Percentiles rank a stretch among this genome's conserved stretches.
phyloP scores from a whole-genome alignment of 371 early-diverging fungal genomes.

The Rhizopus stolonifer region DNA sequence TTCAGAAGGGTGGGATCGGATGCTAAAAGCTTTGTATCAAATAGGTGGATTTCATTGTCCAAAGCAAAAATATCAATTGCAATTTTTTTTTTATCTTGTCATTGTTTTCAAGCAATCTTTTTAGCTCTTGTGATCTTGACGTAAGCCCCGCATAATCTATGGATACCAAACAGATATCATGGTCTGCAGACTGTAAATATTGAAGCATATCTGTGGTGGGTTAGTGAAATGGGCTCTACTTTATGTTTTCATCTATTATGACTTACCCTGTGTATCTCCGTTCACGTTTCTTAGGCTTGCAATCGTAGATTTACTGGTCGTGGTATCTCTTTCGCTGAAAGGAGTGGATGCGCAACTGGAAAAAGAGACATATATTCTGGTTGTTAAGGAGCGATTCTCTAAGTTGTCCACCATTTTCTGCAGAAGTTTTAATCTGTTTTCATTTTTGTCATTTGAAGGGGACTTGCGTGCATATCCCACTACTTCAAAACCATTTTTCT shows the following conservation, averaged over 20 bases:
- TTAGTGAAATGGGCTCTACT: neutral
- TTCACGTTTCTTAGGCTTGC: neutral
- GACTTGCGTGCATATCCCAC: slow-evolving; percentile 10
- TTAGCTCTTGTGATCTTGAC: slow-evolving; percentile 1
- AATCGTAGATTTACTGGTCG: neutral
- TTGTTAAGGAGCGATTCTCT: too few species aligned
- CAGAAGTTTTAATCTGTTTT: neutral
- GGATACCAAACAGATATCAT: slow-evolving; percentile 12
- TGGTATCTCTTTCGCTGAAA: slow-evolving; percentile 6
- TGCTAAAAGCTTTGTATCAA: slow-evolving; percentile 4
- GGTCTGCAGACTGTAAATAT: slow-evolving; percentile 6
- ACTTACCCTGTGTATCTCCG: slow-evolving; percentile 3
- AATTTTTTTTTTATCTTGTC: slow-evolving; percentile 6
- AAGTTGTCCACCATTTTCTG: neutral
- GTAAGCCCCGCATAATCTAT: slow-evolving; percentile 20
- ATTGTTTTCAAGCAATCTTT: neutral
- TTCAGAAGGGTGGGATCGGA: neutral
- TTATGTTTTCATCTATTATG: neutral
- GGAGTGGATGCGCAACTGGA: slow-evolving; percentile 12
- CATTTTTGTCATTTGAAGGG: slow-evolving; percentile 7
- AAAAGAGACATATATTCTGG: slow-evolving; percentile 1
- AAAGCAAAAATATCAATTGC: slow-evolving; percentile 19
- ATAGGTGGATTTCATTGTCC: slow-evolving; percentile 15
- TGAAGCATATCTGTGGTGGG: slow-evolving; percentile 7
- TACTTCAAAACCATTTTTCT: neutral